Percentiles rank a stretch among this genome's conserved stretches.
phyloP scores from a whole-genome alignment of 345 rosid species.

The Toxicodendron radicans region DNA sequence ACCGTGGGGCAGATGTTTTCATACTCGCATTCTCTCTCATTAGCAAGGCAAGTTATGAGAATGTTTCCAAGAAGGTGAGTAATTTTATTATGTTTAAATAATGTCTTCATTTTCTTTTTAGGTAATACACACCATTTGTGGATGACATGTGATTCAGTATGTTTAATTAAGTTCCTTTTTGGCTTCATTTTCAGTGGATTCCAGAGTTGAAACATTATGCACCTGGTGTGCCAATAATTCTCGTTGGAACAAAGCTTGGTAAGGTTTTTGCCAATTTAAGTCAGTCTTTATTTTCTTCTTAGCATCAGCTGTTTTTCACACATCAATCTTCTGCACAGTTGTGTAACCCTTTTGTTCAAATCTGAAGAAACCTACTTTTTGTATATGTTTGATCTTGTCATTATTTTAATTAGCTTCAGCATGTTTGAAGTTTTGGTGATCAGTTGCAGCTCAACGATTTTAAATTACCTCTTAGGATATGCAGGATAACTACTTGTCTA shows the following conservation, averaged over 20 bases:
- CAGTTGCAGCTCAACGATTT: neutral
- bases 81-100: neutral
- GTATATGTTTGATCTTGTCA: neutral
- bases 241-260: conserved; percentile 98
- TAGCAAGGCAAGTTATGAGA: conserved; percentile 99
- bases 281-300: neutral
- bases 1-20: conserved; percentile 96
- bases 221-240: conserved; percentile 88
- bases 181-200: conserved; percentile 71
- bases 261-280: conserved; percentile 14
- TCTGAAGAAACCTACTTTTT: neutral
- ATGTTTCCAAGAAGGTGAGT: conserved; percentile 84
- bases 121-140: neutral
- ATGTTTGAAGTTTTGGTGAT: neutral
- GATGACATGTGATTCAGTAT: neutral
- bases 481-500: neutral
- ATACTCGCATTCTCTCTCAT: conserved; percentile 92
- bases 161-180: conserved; percentile 3
- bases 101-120: neutral
- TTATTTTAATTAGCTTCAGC: neutral
- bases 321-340: neutral
- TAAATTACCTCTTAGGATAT: neutral
- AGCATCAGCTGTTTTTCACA: neutral
- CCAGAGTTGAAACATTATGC: conserved; percentile 96
- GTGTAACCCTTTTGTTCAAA: neutral